Conservation (phyloP, 768 basidiomycete species). For the Mycena crocata region DNA sequence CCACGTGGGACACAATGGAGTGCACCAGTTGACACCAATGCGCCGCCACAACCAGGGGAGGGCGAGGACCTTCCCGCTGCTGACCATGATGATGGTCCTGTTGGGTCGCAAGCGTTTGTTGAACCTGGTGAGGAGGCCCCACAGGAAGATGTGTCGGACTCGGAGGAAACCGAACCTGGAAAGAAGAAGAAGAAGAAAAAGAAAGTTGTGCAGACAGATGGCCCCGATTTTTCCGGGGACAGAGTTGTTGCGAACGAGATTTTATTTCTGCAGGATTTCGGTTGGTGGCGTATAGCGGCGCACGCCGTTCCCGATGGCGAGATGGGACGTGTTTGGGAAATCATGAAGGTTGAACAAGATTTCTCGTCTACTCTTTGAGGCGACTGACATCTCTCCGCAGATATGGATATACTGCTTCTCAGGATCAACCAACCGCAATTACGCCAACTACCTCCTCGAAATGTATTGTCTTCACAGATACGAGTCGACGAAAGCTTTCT, state of each 20-base stretch:
- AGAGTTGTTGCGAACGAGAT: slow-evolving; percentile 18
- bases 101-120: not conserved
- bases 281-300: slow-evolving; percentile 22
- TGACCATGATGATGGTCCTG: not conserved
- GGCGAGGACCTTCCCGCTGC: too few relatives aligned
- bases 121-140: slow-evolving; percentile 11
- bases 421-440: slow-evolving; percentile 16
- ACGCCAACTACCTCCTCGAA: slow-evolving; percentile 21
- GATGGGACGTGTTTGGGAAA: slow-evolving; percentile 14
- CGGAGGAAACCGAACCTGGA: not conserved
- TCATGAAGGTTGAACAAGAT: slow-evolving; percentile 16
- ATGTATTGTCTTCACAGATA: slow-evolving; percentile 28
- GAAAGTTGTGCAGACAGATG: slow-evolving; percentile 5
- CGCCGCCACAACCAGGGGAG: too few relatives aligned
- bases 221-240: slow-evolving; percentile 22
- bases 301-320: slow-evolving; percentile 17
- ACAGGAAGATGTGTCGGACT: not conserved
- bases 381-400: not conserved
- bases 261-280: slow-evolving; percentile 20
- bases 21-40: not conserved
- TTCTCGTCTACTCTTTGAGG: not conserved
- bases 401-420: slow-evolving; percentile 20
- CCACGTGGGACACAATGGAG: not conserved
- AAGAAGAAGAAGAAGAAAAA: slow-evolving; percentile 5
- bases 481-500: slow-evolving; percentile 22